Conservation (phyloP, 768 basidiomycete genomes). For the Brasilioporus rufonigricans region DNA sequence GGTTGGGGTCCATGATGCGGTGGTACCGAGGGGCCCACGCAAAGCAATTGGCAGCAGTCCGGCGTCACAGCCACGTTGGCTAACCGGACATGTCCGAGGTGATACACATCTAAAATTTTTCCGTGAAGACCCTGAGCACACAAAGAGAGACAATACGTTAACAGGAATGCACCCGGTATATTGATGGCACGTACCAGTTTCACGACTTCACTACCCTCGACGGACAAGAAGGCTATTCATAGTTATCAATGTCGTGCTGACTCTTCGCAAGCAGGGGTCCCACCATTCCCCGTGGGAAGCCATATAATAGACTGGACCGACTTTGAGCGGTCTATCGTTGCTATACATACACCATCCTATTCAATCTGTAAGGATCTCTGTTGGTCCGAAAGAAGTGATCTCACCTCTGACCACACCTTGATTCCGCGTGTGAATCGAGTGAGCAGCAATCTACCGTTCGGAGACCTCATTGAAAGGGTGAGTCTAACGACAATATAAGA, state of each 20-base stretch:
- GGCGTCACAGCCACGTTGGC: conserved; percentile 51
- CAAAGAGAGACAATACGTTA: conserved; percentile 15
- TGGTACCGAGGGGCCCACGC: conserved; percentile 47
- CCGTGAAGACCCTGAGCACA: conserved; percentile 47
- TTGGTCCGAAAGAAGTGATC: conserved; percentile 9
- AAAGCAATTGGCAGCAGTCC: conserved; percentile 44
- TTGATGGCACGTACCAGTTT: too few relatives aligned
- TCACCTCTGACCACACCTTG: conserved; percentile 52
- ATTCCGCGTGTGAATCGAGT: conserved; percentile 48
- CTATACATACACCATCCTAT: conserved; percentile 50
- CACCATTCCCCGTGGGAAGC: conserved; percentile 50
- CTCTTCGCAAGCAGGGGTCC: conserved; percentile 3
- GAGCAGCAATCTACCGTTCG: conserved; percentile 42
- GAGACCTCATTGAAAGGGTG: conserved; percentile 38
- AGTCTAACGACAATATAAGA: background rate
- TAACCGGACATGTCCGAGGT: conserved; percentile 44
- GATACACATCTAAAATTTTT: conserved; percentile 40
- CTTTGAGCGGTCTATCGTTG: conserved; percentile 48
- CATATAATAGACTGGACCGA: conserved; percentile 51
- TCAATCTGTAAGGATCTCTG: conserved; percentile 3
- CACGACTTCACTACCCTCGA: conserved; percentile 39
- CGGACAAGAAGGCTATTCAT: conserved; percentile 36
- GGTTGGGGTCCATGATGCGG: conserved; percentile 44
- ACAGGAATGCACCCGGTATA: conserved; percentile 4
- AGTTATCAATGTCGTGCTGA: conserved; percentile 12